These are phyloP conservation scores for Hanseniaspora meyeri DNA, from an alignment of 805 yeast genomes.

Conservation along the genomic window DNA sequence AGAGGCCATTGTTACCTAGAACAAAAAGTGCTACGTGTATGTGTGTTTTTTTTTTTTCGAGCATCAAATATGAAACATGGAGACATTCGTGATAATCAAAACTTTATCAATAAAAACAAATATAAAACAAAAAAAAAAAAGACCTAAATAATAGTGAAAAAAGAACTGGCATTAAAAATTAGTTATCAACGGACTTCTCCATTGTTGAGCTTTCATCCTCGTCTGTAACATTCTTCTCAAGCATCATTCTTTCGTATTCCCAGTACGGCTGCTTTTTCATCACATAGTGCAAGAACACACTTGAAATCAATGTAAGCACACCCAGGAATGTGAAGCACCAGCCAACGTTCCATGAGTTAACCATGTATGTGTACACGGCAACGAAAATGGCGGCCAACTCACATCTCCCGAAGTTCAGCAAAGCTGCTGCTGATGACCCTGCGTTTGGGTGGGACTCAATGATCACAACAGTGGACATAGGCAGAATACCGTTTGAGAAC, in stretches of 20 bases:
- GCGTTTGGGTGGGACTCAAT: conserved; percentile 65
- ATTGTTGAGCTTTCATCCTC: not conserved
- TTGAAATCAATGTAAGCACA: conserved; percentile 30
- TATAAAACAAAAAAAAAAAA: not conserved
- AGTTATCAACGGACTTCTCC: not conserved
- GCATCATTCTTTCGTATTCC: conserved; percentile 18
- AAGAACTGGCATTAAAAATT: not conserved
- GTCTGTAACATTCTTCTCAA: not conserved
- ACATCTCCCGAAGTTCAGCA: conserved; percentile 63
- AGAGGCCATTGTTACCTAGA: too few relatives aligned
- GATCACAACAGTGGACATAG: conserved; percentile 50
- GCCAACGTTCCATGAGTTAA: conserved; percentile 45
- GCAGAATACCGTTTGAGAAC: conserved; percentile 46
- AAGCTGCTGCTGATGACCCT: conserved; percentile 63
- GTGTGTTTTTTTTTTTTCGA: too few relatives aligned
- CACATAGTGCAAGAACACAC: conserved; percentile 22
- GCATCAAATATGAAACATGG: too few relatives aligned
- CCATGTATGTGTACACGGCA: conserved; percentile 56
- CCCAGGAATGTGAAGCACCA: conserved; percentile 70
- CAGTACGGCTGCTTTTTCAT: conserved; percentile 26
- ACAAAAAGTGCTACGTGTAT: too few relatives aligned
- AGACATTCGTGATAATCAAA: too few relatives aligned
- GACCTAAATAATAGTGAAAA: not conserved
- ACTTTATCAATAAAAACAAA: too few relatives aligned
- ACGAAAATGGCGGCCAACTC: conserved; percentile 57